These are phyloP conservation scores for Cercophora sp. DNA, from an alignment of 495 filamentous ascomycete genomes.

Conservation along the genomic window DNA sequence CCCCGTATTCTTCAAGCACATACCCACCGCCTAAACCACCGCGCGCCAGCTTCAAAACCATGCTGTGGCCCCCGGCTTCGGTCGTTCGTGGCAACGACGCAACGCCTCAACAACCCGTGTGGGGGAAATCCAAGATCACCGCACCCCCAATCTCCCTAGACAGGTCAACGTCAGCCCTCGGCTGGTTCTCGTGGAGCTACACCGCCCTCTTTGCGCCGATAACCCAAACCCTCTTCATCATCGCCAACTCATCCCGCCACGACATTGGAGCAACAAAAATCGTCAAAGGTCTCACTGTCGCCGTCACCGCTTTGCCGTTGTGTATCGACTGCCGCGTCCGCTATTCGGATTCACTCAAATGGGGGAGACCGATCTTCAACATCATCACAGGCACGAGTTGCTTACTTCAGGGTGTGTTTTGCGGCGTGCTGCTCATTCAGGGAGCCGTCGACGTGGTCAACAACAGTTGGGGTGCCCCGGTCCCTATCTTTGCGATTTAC, in stretches of 20 bases:
- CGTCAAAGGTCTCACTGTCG: conserved; percentile 11
- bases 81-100: conserved; percentile 1
- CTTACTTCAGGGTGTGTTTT: conserved; percentile 5
- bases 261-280: conserved; percentile 9
- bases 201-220: conserved; percentile 4
- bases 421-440: not conserved
- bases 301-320: conserved; percentile 11
- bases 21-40: not conserved
- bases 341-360: conserved; percentile 1
- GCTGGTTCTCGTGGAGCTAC: conserved; percentile 11
- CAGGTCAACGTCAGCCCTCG: not conserved
- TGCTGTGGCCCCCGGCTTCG: conserved; percentile 6
- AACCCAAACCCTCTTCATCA: conserved; percentile 7
- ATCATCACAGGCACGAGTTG: not conserved
- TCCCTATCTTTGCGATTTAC: not conserved
- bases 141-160: not conserved
- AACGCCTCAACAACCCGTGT: not conserved
- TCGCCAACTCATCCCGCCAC: conserved; percentile 3
- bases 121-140: not conserved
- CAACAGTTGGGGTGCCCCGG: not conserved
- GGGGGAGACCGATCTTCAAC: not conserved
- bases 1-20: not conserved
- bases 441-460: not conserved
- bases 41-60: not conserved
- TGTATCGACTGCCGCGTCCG: conserved; percentile 11